Conservation (phyloP, 176 grass and related monocot species). For the Calamus simplicifolius region DNA sequence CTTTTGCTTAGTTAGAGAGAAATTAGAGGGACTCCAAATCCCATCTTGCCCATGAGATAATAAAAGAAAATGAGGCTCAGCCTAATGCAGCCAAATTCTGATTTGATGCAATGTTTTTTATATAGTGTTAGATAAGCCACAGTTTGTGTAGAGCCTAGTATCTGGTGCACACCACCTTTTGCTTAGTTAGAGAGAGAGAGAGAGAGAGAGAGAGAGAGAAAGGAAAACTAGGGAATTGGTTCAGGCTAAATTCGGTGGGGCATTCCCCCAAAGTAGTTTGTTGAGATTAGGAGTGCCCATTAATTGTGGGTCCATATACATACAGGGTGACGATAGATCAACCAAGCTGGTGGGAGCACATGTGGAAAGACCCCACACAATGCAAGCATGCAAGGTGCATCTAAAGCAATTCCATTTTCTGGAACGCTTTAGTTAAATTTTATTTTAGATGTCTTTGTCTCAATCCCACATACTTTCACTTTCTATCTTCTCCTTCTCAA, state of each 20-base stretch:
- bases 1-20: not conserved
- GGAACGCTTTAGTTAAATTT: not conserved
- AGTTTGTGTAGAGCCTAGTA: not conserved
- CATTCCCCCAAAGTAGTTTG: not conserved
- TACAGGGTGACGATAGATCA: not conserved
- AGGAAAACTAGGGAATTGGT: not conserved
- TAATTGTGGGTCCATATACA: not conserved
- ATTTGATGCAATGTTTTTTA: constrained; percentile 4
- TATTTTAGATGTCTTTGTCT: not conserved
- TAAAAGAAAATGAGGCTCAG: not conserved
- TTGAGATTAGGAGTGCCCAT: not conserved
- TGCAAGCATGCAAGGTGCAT: not conserved
- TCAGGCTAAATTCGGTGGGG: not conserved
- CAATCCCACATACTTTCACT: not conserved
- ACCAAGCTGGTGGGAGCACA: not conserved
- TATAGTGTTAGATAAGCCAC: not conserved
- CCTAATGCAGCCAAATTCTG: not conserved
- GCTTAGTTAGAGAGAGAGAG: not conserved
- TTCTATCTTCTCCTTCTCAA: not conserved
- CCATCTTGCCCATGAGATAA: not conserved
- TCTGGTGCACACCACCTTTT: not conserved
- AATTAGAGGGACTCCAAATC: not conserved
- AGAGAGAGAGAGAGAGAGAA: not conserved
- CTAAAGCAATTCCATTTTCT: not conserved
- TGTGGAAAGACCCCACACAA: not conserved